These are phyloP conservation scores for Aureobasidium sp. DNA, from an alignment of 2,329 filamentous ascomycete genomes.

Conservation along the genomic window DNA sequence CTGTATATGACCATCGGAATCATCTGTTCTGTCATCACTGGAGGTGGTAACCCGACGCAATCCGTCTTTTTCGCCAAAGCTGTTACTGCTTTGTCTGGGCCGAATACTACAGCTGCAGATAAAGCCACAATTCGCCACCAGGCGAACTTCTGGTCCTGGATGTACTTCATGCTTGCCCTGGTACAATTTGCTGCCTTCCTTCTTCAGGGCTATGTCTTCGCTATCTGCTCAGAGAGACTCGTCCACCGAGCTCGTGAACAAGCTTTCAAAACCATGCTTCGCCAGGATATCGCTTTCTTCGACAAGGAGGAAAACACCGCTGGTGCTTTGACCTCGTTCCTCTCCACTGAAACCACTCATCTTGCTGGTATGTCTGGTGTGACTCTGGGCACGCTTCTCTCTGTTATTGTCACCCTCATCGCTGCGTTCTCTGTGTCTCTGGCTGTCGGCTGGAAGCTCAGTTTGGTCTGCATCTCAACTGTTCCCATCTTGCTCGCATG, in stretches of 20 bases:
- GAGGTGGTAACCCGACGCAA: constrained; percentile 66
- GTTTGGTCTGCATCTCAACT: constrained; percentile 70
- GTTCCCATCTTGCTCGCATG: constrained; percentile 71
- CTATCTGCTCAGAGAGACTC: constrained; percentile 76
- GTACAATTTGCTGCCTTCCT: constrained; percentile 63
- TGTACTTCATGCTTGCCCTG: constrained; percentile 79
- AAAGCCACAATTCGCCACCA: constrained; percentile 46
- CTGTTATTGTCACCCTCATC: constrained; percentile 71
- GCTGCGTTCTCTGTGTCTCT: constrained; percentile 62
- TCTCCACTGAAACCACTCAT: constrained; percentile 84
- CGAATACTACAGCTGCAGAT: constrained; percentile 39
- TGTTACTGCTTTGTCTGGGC: constrained; percentile 61
- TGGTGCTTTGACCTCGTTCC: constrained; percentile 78
- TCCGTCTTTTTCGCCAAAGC: constrained; percentile 84
- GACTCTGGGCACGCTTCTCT: constrained; percentile 77
- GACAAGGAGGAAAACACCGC: constrained; percentile 83
- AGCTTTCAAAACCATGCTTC: constrained; percentile 79
- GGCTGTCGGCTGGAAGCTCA: constrained; percentile 80
- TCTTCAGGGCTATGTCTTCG: constrained; percentile 65
- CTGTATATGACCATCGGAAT: constrained; percentile 65
- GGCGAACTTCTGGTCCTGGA: constrained; percentile 77
- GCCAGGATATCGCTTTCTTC: constrained; percentile 89
- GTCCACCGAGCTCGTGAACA: constrained; percentile 73
- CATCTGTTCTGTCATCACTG: constrained; percentile 65
- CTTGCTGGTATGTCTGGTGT: constrained; percentile 80